Percentiles rank a stretch among this genome's conserved stretches.
Conservation (phyloP, 495 filamentous ascomycete genomes). For the Aspergillus mulundensis region DNA sequence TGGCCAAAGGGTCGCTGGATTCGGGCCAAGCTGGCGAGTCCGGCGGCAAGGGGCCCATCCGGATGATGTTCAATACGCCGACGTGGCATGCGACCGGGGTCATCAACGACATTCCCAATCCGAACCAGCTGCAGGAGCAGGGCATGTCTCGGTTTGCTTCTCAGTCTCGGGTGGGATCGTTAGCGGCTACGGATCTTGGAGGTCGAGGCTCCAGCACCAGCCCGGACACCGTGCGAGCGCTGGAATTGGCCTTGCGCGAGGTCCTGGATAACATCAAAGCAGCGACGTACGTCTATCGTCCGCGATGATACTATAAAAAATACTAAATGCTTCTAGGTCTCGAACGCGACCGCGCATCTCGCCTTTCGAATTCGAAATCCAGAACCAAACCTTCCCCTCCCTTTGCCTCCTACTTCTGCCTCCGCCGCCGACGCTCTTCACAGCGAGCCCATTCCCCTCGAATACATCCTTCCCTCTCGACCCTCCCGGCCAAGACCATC, state of each 20-base stretch:
- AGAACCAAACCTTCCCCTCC: slow-evolving; percentile 73
- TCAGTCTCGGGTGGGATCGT: slow-evolving; percentile 41
- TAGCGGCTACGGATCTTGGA: slow-evolving; percentile 53
- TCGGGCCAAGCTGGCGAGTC: slow-evolving; percentile 21
- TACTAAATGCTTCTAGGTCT: slow-evolving; percentile 17
- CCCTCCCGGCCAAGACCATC: slow-evolving; percentile 65
- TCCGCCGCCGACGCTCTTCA: slow-evolving; percentile 70
- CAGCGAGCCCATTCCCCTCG: slow-evolving; percentile 64
- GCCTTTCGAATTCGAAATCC: slow-evolving; percentile 81
- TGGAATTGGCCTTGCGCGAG: slow-evolving; percentile 81
- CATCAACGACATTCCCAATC: slow-evolving; percentile 67
- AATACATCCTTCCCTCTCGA: slow-evolving; percentile 69
- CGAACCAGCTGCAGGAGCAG: slow-evolving; percentile 33
- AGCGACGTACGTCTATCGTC: slow-evolving; percentile 59
- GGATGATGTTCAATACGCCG: slow-evolving; percentile 54
- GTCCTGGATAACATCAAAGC: slow-evolving; percentile 73
- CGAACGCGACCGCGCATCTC: slow-evolving; percentile 39
- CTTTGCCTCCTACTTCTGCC: slow-evolving; percentile 76
- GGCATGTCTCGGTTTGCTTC: slow-evolving; percentile 34
- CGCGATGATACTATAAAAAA: neutral
- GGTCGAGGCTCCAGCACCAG: slow-evolving; percentile 56
- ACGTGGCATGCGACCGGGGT: slow-evolving; percentile 80
- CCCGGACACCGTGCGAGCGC: slow-evolving; percentile 67
- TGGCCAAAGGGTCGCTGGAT: slow-evolving; percentile 30
- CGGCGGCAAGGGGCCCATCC: slow-evolving; percentile 35